Base-by-base conservation (phyloP, 176 grass and related monocot species). In the Carex cristatella region DNA sequence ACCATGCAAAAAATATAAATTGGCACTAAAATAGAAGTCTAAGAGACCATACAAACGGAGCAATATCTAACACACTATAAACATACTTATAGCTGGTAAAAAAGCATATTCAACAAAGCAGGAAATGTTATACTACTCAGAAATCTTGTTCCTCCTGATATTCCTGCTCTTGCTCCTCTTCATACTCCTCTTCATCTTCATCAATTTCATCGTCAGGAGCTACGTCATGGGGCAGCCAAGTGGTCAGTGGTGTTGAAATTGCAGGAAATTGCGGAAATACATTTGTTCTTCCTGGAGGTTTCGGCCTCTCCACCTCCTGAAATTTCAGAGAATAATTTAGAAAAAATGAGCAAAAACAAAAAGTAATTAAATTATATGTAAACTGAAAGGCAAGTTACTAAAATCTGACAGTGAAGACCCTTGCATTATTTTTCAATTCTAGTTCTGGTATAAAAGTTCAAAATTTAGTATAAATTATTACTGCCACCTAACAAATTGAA, bases 151-250 rank as follows among this genome's bases (percentile, higher is more conserved):
- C 38, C 38, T 40, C 38, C 38, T 5, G 38, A 27, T 23, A 0
- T 81, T 42, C 7, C 58, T 81, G 58, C 15, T 60, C 58, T 54
- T 61, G 35, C 38, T 81, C 58, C 63, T 83, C 80, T 1, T 81
- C 79, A 19, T 55, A 6, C 40, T 83, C 33, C 58, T 48, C 35
- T 49, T 83, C 80, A 5, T 83, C 80, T 68, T 83, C 80, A 32
- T 67, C 80, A 2, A 65, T 65, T 68, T 83, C 80, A 68, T 83
- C 80, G 6, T 83, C 58, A 68, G 80, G 80, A 9, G 19, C 16
- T 7, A 49, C 14, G 7, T 83, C 80, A 1, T 30, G 51, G 0
- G 80, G 80, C 7, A 83, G 80, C 80, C 80, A 83, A 10, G 11
- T 65, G 55, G 60, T 33, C 48, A 83, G 28, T 53, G 61, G 58